Conservation (phyloP, 1,284 basidiomycete species). For the Apiotrichum siamense region DNA sequence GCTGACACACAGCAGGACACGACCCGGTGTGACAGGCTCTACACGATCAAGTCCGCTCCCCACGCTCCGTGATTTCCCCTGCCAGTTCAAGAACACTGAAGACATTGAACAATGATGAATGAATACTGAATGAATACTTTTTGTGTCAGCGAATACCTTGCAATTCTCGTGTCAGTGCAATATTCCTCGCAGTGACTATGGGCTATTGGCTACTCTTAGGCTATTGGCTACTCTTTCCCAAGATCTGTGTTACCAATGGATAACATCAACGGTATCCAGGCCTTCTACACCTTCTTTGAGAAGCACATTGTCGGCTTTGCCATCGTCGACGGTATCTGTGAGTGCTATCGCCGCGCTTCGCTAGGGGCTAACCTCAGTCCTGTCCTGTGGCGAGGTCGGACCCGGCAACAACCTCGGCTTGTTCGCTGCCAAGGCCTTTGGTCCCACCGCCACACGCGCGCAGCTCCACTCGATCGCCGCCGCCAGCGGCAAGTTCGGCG, state of each 20-base stretch:
- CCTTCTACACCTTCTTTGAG: too few relatives aligned
- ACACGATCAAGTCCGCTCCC: neutral
- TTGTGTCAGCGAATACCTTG: too few relatives aligned
- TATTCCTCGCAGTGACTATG: too few relatives aligned
- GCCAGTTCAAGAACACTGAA: too few relatives aligned
- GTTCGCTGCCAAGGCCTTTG: slow-evolving; percentile 66
- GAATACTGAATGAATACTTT: too few relatives aligned
- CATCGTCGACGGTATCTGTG: slow-evolving; percentile 70
- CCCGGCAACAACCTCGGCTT: slow-evolving; percentile 76
- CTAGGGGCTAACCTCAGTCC: slow-evolving; percentile 51
- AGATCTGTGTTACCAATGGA: too few relatives aligned
- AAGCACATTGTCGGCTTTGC: slow-evolving; percentile 78
- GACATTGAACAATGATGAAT: too few relatives aligned
- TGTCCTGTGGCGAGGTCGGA: slow-evolving; percentile 65
- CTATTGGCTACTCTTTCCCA: too few relatives aligned
- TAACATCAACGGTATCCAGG: too few relatives aligned
- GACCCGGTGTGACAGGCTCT: neutral
- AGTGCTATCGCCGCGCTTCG: neutral
- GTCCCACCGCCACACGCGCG: slow-evolving; percentile 77
- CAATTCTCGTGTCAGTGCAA: too few relatives aligned
- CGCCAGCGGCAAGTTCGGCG: slow-evolving; percentile 72
- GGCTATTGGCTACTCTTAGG: too few relatives aligned
- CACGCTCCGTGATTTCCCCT: neutral
- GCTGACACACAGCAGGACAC: neutral
- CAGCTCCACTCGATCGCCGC: slow-evolving; percentile 81